Conservation (phyloP, 495 filamentous ascomycete genomes). For the Tuber indicum region DNA sequence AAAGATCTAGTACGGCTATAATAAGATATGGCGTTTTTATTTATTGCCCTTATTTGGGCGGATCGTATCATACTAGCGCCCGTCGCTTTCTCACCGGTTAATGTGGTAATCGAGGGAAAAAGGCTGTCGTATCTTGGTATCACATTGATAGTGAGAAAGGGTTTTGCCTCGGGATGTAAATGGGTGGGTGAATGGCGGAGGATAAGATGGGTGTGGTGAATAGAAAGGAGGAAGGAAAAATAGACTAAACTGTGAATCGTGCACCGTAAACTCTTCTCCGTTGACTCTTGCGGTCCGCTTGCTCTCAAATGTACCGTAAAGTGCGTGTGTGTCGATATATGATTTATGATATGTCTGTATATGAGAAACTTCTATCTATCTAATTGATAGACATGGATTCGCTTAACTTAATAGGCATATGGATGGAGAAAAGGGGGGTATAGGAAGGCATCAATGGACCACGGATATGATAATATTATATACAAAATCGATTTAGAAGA, state of each 20-base stretch:
- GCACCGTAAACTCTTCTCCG: not conserved
- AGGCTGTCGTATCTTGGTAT: not conserved
- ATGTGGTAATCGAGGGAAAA: not conserved
- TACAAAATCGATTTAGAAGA: no score
- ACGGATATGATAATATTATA: no score
- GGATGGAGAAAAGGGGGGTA: no score
- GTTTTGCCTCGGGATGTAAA: not conserved
- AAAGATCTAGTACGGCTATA: no score
- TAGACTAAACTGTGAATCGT: not conserved
- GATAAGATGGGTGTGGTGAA: not conserved
- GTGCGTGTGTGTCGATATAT: not conserved
- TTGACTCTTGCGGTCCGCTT: not conserved
- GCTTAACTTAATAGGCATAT: not conserved
- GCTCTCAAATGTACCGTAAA: not conserved
- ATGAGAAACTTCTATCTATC: not conserved
- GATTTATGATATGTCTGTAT: not conserved
- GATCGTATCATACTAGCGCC: no score
- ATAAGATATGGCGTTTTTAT: no score
- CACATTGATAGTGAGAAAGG: not conserved
- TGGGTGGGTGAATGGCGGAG: not conserved
- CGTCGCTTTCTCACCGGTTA: no score
- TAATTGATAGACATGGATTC: not conserved
- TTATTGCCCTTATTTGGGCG: no score
- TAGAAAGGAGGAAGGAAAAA: not conserved
- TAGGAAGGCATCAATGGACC: no score